Evolutionary conservation across 2,329 filamentous ascomycete genomes (phyloP), one percentile per base, ranked within the genome.

Genomic region (Kalmusia sp.): DNA sequence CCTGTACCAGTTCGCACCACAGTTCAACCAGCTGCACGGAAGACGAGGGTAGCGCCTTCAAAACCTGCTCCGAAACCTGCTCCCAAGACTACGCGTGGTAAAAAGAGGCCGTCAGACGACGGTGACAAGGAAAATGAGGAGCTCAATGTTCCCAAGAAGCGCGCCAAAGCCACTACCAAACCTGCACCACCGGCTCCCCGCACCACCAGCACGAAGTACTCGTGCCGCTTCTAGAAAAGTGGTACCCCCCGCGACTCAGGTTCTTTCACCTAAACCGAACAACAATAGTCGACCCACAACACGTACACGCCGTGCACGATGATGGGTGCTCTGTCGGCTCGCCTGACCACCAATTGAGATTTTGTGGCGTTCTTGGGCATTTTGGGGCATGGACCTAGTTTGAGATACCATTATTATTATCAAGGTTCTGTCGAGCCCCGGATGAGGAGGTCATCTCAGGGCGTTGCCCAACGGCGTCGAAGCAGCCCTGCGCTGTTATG

Each of bases 251-350:
- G 49, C 39, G 12, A 15, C 28, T 21, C 49, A 46, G 15, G 49
- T 56, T 12, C 49, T 56, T 15, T 56, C 54, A 7, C 54, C 54
- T 6, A 56, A 51, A 33, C 49, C 51, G 4, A 47, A 49, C 35
- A 52, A 56, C 34, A n/a, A n/a, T n/a, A 41, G 35, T 31, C 45
- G 46, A n/a, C 45, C 54, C 7, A 46, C 45, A 1, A 30, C 50
- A 7, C 33, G 54, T 14, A 50, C 54, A 9, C 44, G 44, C 33
- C 44, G 44, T 21, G 31, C 19, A 14, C 46, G 38, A 4, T 39
- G 38, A 49, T 37, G 33, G n/a, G 11, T 11, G 15, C 30, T 14
- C n/a, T n/a, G n/a, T n/a, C n/a, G n/a, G n/a, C n/a, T n/a, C n/a
- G n/a, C n/a, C n/a, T n/a, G n/a, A n/a, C n/a, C n/a, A n/a, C n/a